Conservation (phyloP, 116 monocot species). For the Thalassia testudinum region DNA sequence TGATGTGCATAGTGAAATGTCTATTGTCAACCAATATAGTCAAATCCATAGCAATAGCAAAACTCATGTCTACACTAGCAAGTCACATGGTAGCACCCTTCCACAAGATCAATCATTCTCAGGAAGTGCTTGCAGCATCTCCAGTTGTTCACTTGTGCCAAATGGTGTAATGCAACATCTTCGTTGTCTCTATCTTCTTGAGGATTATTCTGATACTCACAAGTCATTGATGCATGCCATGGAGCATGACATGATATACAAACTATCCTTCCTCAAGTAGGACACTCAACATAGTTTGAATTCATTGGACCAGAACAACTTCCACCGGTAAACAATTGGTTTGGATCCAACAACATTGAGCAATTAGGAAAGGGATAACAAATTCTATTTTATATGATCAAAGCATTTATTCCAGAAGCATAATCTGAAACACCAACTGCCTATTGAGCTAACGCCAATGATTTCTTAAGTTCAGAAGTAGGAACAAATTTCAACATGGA, state of each 20-base stretch:
- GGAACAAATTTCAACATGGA: too few species aligned
- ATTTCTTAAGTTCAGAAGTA: too few species aligned
- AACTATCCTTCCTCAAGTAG: slow-evolving; percentile 43
- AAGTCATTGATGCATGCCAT: slow-evolving; percentile 66
- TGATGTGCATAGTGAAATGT: too few species aligned
- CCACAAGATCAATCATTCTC: slow-evolving; percentile 47
- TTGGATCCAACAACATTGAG: too few species aligned
- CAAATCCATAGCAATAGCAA: too few species aligned
- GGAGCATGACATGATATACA: slow-evolving; percentile 56
- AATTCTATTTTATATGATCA: slow-evolving; percentile 14
- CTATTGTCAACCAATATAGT: too few species aligned
- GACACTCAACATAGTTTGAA: slow-evolving; percentile 37
- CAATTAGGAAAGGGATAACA: slow-evolving; percentile 61
- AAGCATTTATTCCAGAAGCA: too few species aligned
- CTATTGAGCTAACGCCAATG: slow-evolving; percentile 75
- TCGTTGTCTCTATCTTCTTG: too few species aligned
- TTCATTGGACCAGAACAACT: slow-evolving; percentile 31
- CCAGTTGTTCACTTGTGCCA: too few species aligned
- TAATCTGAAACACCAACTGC: slow-evolving; percentile 40
- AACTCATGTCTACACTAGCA: slow-evolving; percentile 96
- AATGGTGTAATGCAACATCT: too few species aligned
- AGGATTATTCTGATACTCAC: too few species aligned
- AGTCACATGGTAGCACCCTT: slow-evolving; percentile 60
- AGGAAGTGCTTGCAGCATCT: slow-evolving; percentile 51
- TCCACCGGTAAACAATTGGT: slow-evolving; percentile 16